Evolutionary conservation across 2,329 filamentous ascomycete genomes (phyloP).

Genomic region (Orbilia javanica): DNA sequence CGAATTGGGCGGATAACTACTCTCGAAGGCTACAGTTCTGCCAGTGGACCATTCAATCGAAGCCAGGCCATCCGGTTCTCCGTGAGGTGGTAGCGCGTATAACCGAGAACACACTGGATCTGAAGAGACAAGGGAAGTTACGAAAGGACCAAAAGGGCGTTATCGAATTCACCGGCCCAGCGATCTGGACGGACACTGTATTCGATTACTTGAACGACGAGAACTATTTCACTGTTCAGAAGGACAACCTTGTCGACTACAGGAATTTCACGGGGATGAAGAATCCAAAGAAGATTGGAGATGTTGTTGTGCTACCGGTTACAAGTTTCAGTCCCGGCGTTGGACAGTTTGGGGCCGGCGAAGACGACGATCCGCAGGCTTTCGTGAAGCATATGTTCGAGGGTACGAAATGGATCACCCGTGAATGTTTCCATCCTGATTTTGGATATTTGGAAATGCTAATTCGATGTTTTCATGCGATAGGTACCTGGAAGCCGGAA

Average conservation of each 20-base stretch:
- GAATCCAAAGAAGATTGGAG: constrained; percentile 85
- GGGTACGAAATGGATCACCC: constrained; percentile 68
- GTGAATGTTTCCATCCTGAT: not conserved
- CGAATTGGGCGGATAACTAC: constrained; percentile 96
- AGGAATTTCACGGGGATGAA: constrained; percentile 90
- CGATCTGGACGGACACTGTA: constrained; percentile 90
- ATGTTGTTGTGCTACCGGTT: constrained; percentile 93
- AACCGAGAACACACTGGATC: constrained; percentile 81
- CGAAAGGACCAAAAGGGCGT: constrained; percentile 76
- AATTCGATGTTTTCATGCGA: not conserved
- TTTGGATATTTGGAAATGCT: constrained; percentile 6
- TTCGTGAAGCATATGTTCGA: constrained; percentile 98
- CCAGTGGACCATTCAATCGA: constrained; percentile 98
- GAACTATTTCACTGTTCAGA: constrained; percentile 86
- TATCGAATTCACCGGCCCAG: constrained; percentile 94
- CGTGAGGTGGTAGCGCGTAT: constrained; percentile 88
- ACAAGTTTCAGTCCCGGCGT: constrained; percentile 98
- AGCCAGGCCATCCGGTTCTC: constrained; percentile 91
- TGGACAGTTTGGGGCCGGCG: constrained; percentile 89
- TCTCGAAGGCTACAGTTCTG: constrained; percentile 96
- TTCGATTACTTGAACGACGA: constrained; percentile 95
- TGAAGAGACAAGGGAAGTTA: constrained; percentile 77
- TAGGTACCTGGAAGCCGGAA: constrained; percentile 83
- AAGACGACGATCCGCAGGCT: constrained; percentile 91
- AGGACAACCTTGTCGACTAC: constrained; percentile 80